These are phyloP conservation scores for Oenanthe sinensis DNA, from an alignment of 129 eudicot species.

Conservation along the genomic window DNA sequence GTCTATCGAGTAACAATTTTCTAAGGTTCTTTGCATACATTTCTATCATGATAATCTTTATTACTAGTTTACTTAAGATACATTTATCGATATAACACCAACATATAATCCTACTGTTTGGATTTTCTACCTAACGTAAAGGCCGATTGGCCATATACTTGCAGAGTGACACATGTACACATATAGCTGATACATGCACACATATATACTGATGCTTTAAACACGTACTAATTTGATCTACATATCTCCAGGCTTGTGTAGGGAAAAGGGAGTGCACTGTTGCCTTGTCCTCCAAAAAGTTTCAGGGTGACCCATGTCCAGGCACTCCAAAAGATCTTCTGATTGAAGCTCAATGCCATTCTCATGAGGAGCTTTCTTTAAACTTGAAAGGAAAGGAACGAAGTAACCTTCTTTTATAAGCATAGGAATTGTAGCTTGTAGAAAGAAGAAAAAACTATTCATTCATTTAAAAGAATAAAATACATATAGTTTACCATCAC, in stretches of 20 bases:
- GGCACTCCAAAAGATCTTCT: constrained; percentile 39
- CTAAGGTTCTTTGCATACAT: background rate
- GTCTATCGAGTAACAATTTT: no score
- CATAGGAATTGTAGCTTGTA: background rate
- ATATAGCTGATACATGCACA: background rate
- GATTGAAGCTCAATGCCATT: constrained; percentile 52
- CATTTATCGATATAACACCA: background rate
- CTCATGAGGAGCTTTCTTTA: background rate
- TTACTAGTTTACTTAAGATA: no score
- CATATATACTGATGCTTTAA: background rate
- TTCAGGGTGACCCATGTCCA: constrained; percentile 56
- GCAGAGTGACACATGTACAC: background rate
- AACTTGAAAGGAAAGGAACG: background rate
- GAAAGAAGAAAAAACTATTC: background rate
- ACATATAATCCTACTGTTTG: no score
- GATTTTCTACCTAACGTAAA: no score
- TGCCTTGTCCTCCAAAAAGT: constrained; percentile 20
- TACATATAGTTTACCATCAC: background rate
- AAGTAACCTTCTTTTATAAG: background rate
- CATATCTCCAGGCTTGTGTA: background rate
- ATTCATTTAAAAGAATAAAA: background rate
- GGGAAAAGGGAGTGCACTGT: constrained; percentile 23
- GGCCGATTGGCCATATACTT: background rate
- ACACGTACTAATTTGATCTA: background rate
- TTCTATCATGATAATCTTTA: background rate